Evolutionary conservation across 78 protist genomes (phyloP), one percentile per base, ranked within the genome.

Genomic region (Protostelium mycophagum): DNA sequence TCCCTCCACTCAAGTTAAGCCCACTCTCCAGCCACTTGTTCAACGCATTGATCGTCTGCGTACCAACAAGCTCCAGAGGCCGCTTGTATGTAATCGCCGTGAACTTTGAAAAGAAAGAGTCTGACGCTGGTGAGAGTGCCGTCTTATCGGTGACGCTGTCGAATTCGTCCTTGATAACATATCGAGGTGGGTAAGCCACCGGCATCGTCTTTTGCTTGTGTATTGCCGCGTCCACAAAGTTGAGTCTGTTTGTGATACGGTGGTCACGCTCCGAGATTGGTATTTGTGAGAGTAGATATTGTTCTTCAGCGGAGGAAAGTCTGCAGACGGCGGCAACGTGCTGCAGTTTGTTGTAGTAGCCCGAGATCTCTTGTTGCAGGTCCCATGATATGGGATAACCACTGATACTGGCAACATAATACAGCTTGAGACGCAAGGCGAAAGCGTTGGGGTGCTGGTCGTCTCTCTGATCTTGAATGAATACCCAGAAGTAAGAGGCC

Each of bases 381-480:
- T 36, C 38, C 92, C 92, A 93, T 28, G 29, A 28, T 51, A 38
- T 38, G 63, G 84, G 84, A 35, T 28, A 29, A 31, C 38, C 88
- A 1, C 63, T 0, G 87, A 31, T n/a, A 84, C 31, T 25, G 5
- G 73, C 73, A 5, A 51, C 73, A 16, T 51, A 51, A 16, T 25
- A 35, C 38, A 95, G 84, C 87, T 95, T 89, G 63, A 95, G 87
- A 0, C 95, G 91, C 87, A 87, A 73, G 28, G 95, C 95, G 35
- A 83, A 90, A 1, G 95, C 93, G 31, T 92, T 93, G 10, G 97
- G 97, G 83, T 90, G 94, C 36, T 0, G 34, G 88, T 95, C 97
- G 5, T 36, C 36, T 16, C 83, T 0, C 34, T 51, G 73, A 51
- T 51, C 73, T 51, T 51, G 73, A 25, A 51, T 51, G 73, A 51